These are phyloP conservation scores for Ceratobasidium sp. DNA, from an alignment of 1,284 basidiomycete species.

Conservation along the genomic window DNA sequence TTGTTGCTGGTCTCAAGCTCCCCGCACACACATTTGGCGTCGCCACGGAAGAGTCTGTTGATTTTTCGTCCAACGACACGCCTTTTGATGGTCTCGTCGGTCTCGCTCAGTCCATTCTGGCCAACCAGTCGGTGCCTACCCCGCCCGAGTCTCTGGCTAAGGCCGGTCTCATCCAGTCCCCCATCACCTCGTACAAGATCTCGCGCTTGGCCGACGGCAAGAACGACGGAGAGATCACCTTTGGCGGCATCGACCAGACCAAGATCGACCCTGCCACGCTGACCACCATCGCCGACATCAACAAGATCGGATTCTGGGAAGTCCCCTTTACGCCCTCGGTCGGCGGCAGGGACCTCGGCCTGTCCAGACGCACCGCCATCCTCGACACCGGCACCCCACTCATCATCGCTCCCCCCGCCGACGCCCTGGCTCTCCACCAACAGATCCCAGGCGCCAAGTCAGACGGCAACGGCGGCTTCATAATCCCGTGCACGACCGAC, in stretches of 20 bases:
- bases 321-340: slow-evolving; percentile 68
- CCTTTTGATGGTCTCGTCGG: slow-evolving; percentile 89
- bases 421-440: slow-evolving; percentile 68
- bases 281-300: slow-evolving; percentile 69
- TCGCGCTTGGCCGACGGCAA: slow-evolving; percentile 74
- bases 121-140: slow-evolving; percentile 72
- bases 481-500: no score
- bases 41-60: no score
- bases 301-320: slow-evolving; percentile 80
- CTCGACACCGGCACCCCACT: slow-evolving; percentile 79
- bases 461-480: slow-evolving; percentile 70
- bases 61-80: slow-evolving; percentile 54
- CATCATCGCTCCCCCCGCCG: slow-evolving; percentile 67
- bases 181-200: no score
- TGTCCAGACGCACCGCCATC: no score
- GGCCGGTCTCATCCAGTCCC: slow-evolving; percentile 69
- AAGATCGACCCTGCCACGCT: slow-evolving; percentile 71
- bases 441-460: slow-evolving; percentile 71
- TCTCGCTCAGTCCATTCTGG: slow-evolving; percentile 76
- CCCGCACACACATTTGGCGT: no score
- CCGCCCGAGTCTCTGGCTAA: slow-evolving; percentile 78
- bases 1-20: slow-evolving; percentile 73
- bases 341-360: no score
- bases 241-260: slow-evolving; percentile 78
- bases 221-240: slow-evolving; percentile 84